Evolutionary conservation across 1,284 basidiomycete genomes (phyloP), one percentile per base, ranked within the genome.

Genomic region (Leccinum pachyderme): DNA sequence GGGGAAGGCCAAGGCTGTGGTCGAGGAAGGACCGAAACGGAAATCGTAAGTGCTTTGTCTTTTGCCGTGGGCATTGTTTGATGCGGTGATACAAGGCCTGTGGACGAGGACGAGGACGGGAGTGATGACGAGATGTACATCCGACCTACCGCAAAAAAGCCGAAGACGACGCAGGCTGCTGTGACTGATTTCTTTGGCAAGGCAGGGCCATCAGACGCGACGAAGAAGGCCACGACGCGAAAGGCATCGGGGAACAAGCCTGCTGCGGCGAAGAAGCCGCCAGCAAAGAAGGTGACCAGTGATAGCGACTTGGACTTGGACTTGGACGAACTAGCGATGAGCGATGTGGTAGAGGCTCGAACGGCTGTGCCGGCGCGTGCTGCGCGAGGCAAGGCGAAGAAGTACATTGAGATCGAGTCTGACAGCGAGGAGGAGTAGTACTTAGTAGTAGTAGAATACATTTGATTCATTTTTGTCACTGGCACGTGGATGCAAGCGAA

Each of bases 171-270:
- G 0, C 80, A 81, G 59, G 66, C 77, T 0, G 69, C 77, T 1
- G 75, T 84, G 35, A 79, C 81, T 2, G 82, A 86, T 63, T 85
- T 84, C 72, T 84, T 87, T 56, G 75, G 75, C 45, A 86, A 87
- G 61, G 69, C 74, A 28, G 64, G 65, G 2, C 62, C 69, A 6
- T 64, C 70, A 18, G 71, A 70, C 33, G 56, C 63, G 45, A 63
- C 65, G 49, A 79, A 75, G 63, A 72, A 72, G 51, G 56, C 64
- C 6, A 60, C 72, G 6, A 61, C 67, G 35, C 73, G 78, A 47
- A 85, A 83, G 61, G 72, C 80, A n/a, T 81, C 83, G 28, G 75
- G 75, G 63, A 79, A 73, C 62, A 81, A 79, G 72, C 55, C 63
- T 25, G 57, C 61, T 44, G 78, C 75, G 59, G 59, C 69, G 55